Evolutionary conservation across 2,329 filamentous ascomycete species (phyloP).

Genomic region (Pseudonectria buxi): DNA sequence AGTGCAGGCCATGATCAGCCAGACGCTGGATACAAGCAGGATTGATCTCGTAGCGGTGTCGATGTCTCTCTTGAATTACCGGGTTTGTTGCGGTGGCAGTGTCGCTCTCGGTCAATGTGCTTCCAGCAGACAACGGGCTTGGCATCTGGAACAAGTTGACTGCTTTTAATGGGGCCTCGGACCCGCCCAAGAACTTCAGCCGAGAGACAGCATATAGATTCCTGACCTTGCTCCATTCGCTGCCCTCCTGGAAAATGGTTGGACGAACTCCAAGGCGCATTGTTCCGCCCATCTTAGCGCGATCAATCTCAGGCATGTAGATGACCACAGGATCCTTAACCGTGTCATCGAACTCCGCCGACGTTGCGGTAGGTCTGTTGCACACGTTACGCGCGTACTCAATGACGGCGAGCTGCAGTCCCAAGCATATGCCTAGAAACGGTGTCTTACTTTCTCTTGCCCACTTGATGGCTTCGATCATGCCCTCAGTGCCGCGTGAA

Average conservation of each 20-base stretch:
- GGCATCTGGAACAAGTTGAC: no score
- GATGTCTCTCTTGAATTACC: slow-evolving; percentile 67
- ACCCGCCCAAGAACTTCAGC: no score
- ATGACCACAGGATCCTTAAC: slow-evolving; percentile 69
- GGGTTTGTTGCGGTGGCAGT: no score
- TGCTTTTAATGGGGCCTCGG: no score
- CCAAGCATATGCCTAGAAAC: slow-evolving; percentile 84
- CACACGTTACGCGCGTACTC: slow-evolving; percentile 77
- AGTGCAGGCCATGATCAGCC: slow-evolving; percentile 61
- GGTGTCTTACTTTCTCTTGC: slow-evolving; percentile 74
- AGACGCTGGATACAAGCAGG: slow-evolving; percentile 66
- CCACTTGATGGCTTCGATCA: slow-evolving; percentile 83
- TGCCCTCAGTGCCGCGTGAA: slow-evolving; percentile 74
- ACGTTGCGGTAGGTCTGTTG: slow-evolving; percentile 49
- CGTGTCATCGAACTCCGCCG: slow-evolving; percentile 47
- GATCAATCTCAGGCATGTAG: slow-evolving; percentile 79
- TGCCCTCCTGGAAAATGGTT: slow-evolving; percentile 67
- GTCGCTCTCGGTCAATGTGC: no score
- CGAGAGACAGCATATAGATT: no score
- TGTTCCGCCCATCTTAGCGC: slow-evolving; percentile 75
- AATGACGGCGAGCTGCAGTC: slow-evolving; percentile 89
- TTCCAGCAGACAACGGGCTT: no score
- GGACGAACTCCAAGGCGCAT: slow-evolving; percentile 77
- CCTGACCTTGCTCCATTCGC: slow-evolving; percentile 72
- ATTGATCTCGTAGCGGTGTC: slow-evolving; percentile 89